phyloP scores from a whole-genome alignment of 306 rosid genomes.

The Astragalus membranaceus region DNA sequence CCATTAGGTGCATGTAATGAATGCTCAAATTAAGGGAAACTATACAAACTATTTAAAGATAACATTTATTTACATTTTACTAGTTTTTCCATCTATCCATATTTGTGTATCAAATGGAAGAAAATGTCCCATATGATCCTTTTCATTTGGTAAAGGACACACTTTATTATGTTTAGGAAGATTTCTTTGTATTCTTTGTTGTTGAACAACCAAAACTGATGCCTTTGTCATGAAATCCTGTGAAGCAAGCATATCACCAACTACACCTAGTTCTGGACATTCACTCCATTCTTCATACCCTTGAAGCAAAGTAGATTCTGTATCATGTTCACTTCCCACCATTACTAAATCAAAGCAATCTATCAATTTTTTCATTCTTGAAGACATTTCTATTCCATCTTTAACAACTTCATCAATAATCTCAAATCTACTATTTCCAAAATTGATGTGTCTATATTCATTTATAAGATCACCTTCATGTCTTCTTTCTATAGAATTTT shows the following conservation, averaged over 20 bases:
- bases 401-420: conserved; percentile 49
- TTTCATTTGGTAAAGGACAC: not conserved
- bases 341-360: conserved; percentile 58
- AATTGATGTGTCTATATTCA: conserved; percentile 35
- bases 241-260: conserved; percentile 71
- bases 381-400: conserved; percentile 49
- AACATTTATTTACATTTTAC: not conserved
- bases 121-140: conserved; percentile 22
- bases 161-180: not conserved
- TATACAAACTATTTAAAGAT: too few species aligned
- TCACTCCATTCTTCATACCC: conserved; percentile 61
- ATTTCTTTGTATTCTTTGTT: conserved; percentile 46
- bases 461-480: conserved; percentile 42
- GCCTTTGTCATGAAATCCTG: conserved; percentile 35
- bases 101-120: not conserved
- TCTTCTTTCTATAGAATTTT: conserved; percentile 37
- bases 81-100: not conserved
- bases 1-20: too few species aligned
- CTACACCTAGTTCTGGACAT: conserved; percentile 49
- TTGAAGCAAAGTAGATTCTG: conserved; percentile 24
- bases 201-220: conserved; percentile 57
- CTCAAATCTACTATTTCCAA: conserved; percentile 41
- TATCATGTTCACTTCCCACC: conserved; percentile 50
- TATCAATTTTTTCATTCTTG: conserved; percentile 29
- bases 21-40: too few species aligned